Base-by-base conservation (phyloP, 371 early-diverging fungal genomes). In the Sporodiniella umbellata region DNA sequence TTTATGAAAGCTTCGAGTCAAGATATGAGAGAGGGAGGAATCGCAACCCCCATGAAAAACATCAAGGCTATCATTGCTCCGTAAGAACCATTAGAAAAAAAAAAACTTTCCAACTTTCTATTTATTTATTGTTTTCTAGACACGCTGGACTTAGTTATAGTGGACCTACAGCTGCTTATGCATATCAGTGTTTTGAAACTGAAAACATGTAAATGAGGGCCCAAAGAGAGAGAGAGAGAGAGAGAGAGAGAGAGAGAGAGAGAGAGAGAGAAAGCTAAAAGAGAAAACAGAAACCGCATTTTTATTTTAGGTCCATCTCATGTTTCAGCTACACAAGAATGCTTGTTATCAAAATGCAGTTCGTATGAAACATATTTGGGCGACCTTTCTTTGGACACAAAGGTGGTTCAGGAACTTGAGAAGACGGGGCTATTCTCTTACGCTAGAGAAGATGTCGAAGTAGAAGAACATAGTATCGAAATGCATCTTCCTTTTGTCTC, bases 241-340 rank as follows among this genome's bases (percentile, higher is more conserved):
- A 8, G 24, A 45, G 3, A 33, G 10, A 28, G 10, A 28, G 10
- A 28, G 10, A 28, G 10, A 28, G 10, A 28, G 10, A 28, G 26
- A 17, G 8, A 33, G 7, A 25, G 12, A 33, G 17, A 51, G 5
- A 25, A 22, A 30, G 25, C 17, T 28, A 4, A 21, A n/a, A 8
- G 11, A 35, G 6, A 3, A 18, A 24, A 24, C 35, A 89, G 89
- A 49, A 75, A 86, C 52, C 89, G 91, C 3, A 87, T 96, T 4
- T 93, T 94, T 60, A 73, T 96, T 7, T 80, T 95, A 3, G 97
- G 96, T 0, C 98, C 98, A 1, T 92, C 93, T 2, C 98, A 98
- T 69, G 92, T 94, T 56, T 80, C 81, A 31, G 91, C 90, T 52
- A 63, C 96, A 19, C 62, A 79, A 39, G 82, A 83, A 1, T 95